phyloP scores from a whole-genome alignment of 257 asterid species.

The Solanum virginianum region DNA sequence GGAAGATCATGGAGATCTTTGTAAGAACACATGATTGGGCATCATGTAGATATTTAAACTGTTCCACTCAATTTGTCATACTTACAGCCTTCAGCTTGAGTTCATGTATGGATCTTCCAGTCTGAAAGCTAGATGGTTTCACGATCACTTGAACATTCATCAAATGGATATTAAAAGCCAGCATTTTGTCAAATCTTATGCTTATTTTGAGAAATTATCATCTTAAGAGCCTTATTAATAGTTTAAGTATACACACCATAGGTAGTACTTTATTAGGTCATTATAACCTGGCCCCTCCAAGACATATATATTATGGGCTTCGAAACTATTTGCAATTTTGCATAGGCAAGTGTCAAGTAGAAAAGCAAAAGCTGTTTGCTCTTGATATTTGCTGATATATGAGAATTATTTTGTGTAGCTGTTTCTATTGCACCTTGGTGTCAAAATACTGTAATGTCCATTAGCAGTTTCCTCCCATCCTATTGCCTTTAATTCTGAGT shows the following conservation, averaged over 20 bases:
- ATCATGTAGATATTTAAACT: neutral
- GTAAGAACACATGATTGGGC: neutral
- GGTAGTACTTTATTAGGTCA: neutral
- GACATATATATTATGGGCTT: neutral
- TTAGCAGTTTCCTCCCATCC: neutral
- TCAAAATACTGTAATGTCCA: neutral
- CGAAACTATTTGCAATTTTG: neutral
- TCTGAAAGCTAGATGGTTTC: neutral
- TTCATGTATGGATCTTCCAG: neutral
- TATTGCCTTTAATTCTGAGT: neutral
- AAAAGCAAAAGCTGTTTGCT: neutral
- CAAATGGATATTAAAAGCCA: neutral
- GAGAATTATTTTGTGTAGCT: neutral
- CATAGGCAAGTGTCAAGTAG: neutral
- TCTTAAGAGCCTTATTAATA: neutral
- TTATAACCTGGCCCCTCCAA: neutral
- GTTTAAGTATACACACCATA: neutral
- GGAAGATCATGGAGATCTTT: neutral
- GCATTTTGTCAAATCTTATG: neutral
- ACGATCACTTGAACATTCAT: neutral
- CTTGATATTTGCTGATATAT: neutral
- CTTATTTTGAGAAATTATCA: neutral
- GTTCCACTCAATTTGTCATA: neutral
- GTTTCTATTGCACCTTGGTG: neutral
- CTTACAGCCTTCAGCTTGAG: neutral